Evolutionary conservation across 345 rosid genomes (phyloP).

Genomic region (Rhodamnia rubescens): DNA sequence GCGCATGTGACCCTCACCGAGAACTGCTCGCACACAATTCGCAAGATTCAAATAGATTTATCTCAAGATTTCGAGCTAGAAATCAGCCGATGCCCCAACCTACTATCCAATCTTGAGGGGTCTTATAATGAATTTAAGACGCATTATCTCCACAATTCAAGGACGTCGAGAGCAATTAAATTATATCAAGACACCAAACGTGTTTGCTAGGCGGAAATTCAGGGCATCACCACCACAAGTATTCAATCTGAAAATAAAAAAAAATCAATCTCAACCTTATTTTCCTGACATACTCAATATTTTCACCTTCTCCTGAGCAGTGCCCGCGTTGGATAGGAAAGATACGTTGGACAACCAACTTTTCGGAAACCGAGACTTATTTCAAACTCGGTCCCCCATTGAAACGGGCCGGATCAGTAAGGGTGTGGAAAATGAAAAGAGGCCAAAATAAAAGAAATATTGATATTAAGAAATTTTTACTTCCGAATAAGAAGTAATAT

Average conservation of each 20-base stretch:
- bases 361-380: too few relatives aligned
- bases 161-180: not conserved
- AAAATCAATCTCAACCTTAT: not conserved
- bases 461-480: too few relatives aligned
- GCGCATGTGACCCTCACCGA: not conserved
- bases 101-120: not conserved
- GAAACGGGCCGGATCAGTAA: too few relatives aligned
- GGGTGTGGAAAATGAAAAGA: too few relatives aligned
- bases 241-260: not conserved
- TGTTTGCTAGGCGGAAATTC: not conserved
- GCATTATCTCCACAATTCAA: not conserved
- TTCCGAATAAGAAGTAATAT: too few relatives aligned
- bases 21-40: not conserved
- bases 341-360: too few relatives aligned
- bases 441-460: too few relatives aligned
- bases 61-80: not conserved
- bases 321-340: too few relatives aligned
- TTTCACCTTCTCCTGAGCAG: not conserved
- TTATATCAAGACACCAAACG: not conserved
- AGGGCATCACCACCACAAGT: not conserved
- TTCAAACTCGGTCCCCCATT: too few relatives aligned
- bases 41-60: not conserved
- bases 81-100: not conserved
- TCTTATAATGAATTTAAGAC: not conserved
- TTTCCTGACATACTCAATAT: not conserved